phyloP scores from a whole-genome alignment of 495 filamentous ascomycete species.

The Podospora appendiculata region DNA sequence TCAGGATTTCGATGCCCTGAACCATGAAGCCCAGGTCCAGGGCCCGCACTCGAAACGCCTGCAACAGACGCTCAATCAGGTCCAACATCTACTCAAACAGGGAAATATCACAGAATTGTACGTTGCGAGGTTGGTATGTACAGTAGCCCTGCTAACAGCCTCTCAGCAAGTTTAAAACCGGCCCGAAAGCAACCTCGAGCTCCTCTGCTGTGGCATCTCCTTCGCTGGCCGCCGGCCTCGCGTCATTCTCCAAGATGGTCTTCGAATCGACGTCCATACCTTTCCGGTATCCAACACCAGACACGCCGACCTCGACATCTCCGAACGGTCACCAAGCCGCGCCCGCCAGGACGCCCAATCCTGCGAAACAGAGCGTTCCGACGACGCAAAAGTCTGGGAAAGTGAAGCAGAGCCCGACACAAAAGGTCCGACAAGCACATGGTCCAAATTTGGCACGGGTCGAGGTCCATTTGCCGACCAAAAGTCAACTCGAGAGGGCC shows the following conservation, averaged over 20 bases:
- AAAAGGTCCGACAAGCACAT: conserved; percentile 17
- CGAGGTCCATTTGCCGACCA: conserved; percentile 27
- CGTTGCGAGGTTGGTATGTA: conserved; percentile 15
- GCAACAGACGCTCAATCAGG: conserved; percentile 49
- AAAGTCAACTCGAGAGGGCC: conserved; percentile 18
- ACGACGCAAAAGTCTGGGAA: conserved; percentile 13
- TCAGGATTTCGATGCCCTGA: conserved; percentile 40
- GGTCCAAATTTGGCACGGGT: conserved; percentile 19
- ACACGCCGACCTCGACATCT: conserved; percentile 13
- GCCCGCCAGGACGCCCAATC: conserved; percentile 3
- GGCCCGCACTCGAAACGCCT: conserved; percentile 29
- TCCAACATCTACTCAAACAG: conserved; percentile 62
- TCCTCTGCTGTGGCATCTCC: conserved; percentile 5
- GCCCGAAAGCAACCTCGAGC: conserved; percentile 18
- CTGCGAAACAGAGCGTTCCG: conserved; percentile 7
- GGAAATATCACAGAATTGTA: conserved; percentile 68
- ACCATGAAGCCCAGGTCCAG: conserved; percentile 39
- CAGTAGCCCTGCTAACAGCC: conserved; percentile 8
- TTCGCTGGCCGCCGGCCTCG: conserved; percentile 24
- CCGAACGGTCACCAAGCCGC: conserved; percentile 7
- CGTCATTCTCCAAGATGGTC: conserved; percentile 37
- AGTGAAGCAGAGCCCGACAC: conserved; percentile 11
- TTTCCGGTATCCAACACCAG: conserved; percentile 30
- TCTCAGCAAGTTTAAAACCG: conserved; percentile 61
- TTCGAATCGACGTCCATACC: conserved; percentile 29